A percentile compares a stretch with the other conserved stretches of the same genome.
These are phyloP conservation scores for Fraxinus anomala DNA, from an alignment of 257 asterid genomes.

Conservation along the genomic window DNA sequence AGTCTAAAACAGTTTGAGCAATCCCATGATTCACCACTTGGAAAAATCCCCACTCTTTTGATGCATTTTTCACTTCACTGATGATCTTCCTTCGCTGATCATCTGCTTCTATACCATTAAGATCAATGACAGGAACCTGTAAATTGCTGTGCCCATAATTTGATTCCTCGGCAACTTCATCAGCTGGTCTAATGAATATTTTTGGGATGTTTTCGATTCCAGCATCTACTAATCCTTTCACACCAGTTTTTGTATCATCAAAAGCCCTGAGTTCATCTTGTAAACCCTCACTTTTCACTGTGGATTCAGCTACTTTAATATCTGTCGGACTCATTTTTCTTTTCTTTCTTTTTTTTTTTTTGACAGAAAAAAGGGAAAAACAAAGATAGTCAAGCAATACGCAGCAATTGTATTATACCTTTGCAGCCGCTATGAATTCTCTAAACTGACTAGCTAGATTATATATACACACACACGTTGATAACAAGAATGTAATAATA, in stretches of 20 bases:
- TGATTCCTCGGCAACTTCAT: not conserved
- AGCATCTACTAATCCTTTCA: slow-evolving; percentile 30
- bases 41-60: slow-evolving; percentile 3
- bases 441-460: too few species aligned
- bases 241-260: slow-evolving; percentile 1
- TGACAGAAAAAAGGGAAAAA: too few species aligned
- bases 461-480: too few species aligned
- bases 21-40: not conserved
- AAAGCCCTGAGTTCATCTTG: slow-evolving; percentile 7
- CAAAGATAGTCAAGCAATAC: too few species aligned
- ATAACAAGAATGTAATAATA: too few species aligned
- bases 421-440: too few species aligned
- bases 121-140: slow-evolving; percentile 25
- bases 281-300: not conserved
- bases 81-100: not conserved
- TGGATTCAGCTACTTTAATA: not conserved
- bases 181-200: slow-evolving; percentile 21
- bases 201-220: slow-evolving; percentile 23
- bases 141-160: not conserved
- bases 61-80: slow-evolving; percentile 14
- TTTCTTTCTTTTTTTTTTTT: too few species aligned
- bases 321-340: not conserved
- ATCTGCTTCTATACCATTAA: not conserved
- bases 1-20: not conserved
- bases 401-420: too few species aligned